Base-by-base conservation (phyloP, 2,329 filamentous ascomycete genomes). In the Penicillium sp. region DNA sequence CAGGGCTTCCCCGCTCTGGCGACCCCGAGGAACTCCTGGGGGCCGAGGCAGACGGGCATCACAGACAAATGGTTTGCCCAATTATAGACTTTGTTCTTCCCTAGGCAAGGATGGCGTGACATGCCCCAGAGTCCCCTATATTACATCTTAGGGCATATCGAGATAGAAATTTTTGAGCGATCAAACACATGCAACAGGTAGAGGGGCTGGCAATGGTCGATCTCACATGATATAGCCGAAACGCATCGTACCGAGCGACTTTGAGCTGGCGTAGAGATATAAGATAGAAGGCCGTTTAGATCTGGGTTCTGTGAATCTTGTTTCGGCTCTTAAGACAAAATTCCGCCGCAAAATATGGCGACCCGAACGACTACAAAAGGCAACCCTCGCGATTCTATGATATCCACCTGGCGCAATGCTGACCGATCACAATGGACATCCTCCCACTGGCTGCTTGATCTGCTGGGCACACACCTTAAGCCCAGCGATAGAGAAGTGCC, bases 401-500 rank as follows among this genome's bases (percentile, higher is more conserved):
- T 56, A 18, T 59, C 59, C 5, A 61, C 56, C 39, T 61, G 59
- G 59, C 59, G 59, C 53, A 41, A 58, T n/a, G n/a, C n/a, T 31
- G 59, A 61, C 33, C 56, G 56, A 46, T 59, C 56, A 13, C 52
- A 61, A 33, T 61, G 59, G 59, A 55, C 19, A 33, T 19, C 36
- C 6, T 50, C 19, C n/a, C 59, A 61, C 35, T 59, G 56, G 56
- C 49, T 61, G 59, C 47, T 61, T 16, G 59, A 61, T 7, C n/a
- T 61, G 4, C 50, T 61, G 13, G 59, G 59, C 10, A 31, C 55
- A 6, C 62, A 75, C 44, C 68, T 66, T 7, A 49, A 65, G 3
- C 58, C 62, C 4, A 64, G 69, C 19, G 62, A 75, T 27, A 58
- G 66, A 13, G 56, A 69, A 3, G 66, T 75, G 0, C 78, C 78